Evolutionary conservation across 331 rosid genomes (phyloP).

Genomic region (Dryas integrifolia): DNA sequence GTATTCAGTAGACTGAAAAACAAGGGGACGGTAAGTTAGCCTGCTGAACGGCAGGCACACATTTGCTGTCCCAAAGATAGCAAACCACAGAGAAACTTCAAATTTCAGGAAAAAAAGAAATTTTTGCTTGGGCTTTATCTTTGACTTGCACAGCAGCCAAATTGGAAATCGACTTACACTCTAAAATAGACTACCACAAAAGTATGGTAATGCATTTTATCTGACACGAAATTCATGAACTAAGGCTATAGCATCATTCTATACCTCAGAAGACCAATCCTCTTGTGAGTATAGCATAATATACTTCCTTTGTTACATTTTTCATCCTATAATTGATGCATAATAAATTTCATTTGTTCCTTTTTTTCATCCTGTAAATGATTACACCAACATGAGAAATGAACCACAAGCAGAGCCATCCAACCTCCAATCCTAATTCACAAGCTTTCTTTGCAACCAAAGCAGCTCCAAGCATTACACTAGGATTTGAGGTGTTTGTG

Average conservation of each 20-base stretch:
- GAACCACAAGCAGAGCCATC: slow-evolving; percentile 34
- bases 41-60: background rate
- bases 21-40: background rate
- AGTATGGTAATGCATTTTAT: slow-evolving; percentile 15
- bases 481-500: slow-evolving; percentile 90
- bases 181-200: background rate
- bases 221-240: slow-evolving; percentile 2
- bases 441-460: slow-evolving; percentile 93
- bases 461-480: slow-evolving; percentile 94
- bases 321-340: slow-evolving; percentile 16
- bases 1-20: background rate
- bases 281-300: slow-evolving; percentile 3
- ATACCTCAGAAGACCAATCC: slow-evolving; percentile 4
- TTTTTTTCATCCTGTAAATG: slow-evolving; percentile 12
- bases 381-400: slow-evolving; percentile 5
- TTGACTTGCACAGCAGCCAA: background rate
- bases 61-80: background rate
- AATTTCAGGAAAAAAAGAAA: background rate
- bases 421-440: slow-evolving; percentile 82
- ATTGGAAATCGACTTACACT: background rate
- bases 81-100: background rate
- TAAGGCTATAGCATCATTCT: background rate
- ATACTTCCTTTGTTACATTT: background rate
- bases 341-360: background rate
- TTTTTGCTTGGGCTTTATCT: background rate